Evolutionary conservation across 1,139 yeast genomes (phyloP).

Genomic region (Pichia sp.): DNA sequence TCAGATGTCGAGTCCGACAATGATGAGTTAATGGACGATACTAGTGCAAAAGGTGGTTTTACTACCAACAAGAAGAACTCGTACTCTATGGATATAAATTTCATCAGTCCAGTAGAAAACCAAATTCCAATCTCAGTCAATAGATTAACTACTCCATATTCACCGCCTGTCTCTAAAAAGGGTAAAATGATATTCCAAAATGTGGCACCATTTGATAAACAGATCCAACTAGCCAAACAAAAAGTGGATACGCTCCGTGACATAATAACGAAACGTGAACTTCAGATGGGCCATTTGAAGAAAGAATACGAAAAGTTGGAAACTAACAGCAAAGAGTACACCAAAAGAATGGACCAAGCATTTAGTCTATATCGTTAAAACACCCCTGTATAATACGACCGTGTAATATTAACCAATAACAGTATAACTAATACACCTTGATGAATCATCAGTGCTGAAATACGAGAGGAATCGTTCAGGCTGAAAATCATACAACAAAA

Average conservation of each 20-base stretch:
- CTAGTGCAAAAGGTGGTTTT: too few species aligned
- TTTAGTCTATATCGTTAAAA: not conserved
- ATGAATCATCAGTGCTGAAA: too few species aligned
- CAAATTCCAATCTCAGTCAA: too few species aligned
- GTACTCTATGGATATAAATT: not conserved
- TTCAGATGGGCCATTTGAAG: not conserved
- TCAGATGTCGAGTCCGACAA: not conserved
- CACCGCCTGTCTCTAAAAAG: not conserved
- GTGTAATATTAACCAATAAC: too few species aligned
- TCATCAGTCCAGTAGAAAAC: not conserved
- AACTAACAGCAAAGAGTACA: not conserved
- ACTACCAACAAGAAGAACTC: not conserved
- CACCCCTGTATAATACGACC: not conserved
- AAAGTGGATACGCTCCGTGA: not conserved
- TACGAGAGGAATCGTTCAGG: too few species aligned
- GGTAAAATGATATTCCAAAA: not conserved
- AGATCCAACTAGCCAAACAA: not conserved
- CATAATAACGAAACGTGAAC: conserved; percentile 1
- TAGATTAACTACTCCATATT: not conserved
- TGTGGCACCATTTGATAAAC: not conserved
- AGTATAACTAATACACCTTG: too few species aligned
- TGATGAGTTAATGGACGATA: not conserved
- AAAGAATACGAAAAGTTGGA: not conserved
- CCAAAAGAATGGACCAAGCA: not conserved
- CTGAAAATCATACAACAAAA: too few species aligned